phyloP scores from a whole-genome alignment of 371 early-diverging fungal genomes.

The Haplosporangium sp. region DNA sequence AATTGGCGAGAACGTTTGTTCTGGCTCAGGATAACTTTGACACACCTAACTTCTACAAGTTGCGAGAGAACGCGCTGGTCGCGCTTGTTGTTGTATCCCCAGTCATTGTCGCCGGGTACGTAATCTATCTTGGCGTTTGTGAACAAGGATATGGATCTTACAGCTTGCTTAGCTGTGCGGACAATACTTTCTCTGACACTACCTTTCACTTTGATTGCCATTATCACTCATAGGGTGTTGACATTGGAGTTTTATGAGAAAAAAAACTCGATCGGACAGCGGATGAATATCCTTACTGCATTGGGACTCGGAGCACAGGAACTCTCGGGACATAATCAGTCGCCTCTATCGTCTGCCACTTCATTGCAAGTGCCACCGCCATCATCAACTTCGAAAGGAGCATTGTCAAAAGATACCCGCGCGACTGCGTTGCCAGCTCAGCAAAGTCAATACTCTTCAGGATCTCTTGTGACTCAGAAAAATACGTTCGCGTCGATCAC shows the following conservation, averaged over 20 bases:
- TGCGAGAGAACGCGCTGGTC: conserved; percentile 29
- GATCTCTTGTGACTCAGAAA: neutral
- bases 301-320: conserved; percentile 35
- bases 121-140: too few species aligned
- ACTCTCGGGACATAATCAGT: conserved; percentile 25
- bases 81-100: conserved; percentile 36
- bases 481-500: conserved; percentile 26
- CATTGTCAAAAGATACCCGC: too few species aligned
- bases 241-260: conserved; percentile 40
- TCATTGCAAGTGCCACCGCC: neutral
- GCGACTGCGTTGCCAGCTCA: neutral
- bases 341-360: neutral
- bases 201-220: too few species aligned
- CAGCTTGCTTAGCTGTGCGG: neutral
- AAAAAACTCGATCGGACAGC: conserved; percentile 34
- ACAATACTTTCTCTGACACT: neutral
- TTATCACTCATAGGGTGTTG: conserved; percentile 18
- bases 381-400: conserved; percentile 4
- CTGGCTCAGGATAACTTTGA: conserved; percentile 38
- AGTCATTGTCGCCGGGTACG: conserved; percentile 23
- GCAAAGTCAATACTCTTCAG: neutral
- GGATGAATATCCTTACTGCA: conserved; percentile 40
- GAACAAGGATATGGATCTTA: neutral
- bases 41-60: conserved; percentile 15
- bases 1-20: conserved; percentile 13